Percentiles rank a stretch among this genome's conserved stretches.
phyloP scores from a whole-genome alignment of 495 filamentous ascomycete species.

The Lentithecium fluviatile region DNA sequence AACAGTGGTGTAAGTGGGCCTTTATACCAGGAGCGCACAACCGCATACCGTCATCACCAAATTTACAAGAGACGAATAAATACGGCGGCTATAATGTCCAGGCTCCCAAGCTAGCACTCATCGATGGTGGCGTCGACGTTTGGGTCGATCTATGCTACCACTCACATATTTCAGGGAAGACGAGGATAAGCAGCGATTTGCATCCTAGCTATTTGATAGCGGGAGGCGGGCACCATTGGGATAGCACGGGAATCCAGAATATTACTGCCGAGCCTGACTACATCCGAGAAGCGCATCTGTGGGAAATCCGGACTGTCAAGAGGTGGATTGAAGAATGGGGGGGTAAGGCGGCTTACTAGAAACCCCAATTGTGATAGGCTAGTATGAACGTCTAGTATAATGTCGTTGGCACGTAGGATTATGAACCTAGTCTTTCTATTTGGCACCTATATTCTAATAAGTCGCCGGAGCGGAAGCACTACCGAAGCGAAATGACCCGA shows the following conservation, averaged over 20 bases:
- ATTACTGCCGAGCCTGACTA: conserved; percentile 51
- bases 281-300: conserved; percentile 51
- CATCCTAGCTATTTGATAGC: conserved; percentile 49
- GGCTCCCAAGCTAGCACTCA: conserved; percentile 50
- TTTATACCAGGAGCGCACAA: conserved; percentile 49
- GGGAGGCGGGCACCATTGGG: conserved; percentile 53
- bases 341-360: background rate
- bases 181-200: conserved; percentile 39
- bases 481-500: too few species aligned
- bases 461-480: too few species aligned
- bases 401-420: too few species aligned
- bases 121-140: conserved; percentile 49
- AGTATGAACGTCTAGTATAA: too few species aligned
- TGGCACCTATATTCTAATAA: too few species aligned
- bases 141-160: conserved; percentile 53
- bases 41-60: conserved; percentile 45
- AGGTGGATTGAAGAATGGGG: conserved; percentile 34
- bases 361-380: too few species aligned
- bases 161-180: conserved; percentile 42
- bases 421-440: too few species aligned
- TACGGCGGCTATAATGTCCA: conserved; percentile 49
- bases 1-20: conserved; percentile 54
- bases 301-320: conserved; percentile 50
- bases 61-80: conserved; percentile 43
- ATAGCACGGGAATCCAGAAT: conserved; percentile 49